A percentile compares a stretch with the other conserved stretches of the same genome.
phyloP scores from a whole-genome alignment of 441 rosid genomes.

The Omphalea diandra region DNA sequence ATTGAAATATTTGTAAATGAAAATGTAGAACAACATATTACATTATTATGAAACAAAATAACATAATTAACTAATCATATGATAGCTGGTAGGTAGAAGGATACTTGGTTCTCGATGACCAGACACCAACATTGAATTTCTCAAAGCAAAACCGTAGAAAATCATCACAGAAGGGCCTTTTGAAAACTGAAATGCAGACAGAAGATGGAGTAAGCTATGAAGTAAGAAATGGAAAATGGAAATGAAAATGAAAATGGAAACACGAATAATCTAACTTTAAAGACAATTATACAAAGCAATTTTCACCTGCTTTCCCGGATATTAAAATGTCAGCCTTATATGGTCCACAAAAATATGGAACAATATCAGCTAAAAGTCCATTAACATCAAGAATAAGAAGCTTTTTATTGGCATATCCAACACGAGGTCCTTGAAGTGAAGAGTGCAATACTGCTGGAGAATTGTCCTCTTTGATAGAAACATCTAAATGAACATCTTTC shows the following conservation, averaged over 20 bases:
- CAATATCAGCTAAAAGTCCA: slow-evolving; percentile 80
- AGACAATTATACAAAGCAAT: slow-evolving; percentile 5
- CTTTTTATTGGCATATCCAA: slow-evolving; percentile 34
- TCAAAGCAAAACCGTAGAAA: slow-evolving; percentile 78
- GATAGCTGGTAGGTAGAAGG: slow-evolving; percentile 14
- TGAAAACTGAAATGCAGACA: slow-evolving; percentile 52
- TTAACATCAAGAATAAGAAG: slow-evolving; percentile 86
- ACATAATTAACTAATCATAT: no score
- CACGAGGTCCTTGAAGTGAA: slow-evolving; percentile 16
- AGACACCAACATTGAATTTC: slow-evolving; percentile 80
- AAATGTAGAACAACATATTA: no score
- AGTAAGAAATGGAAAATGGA: not conserved
- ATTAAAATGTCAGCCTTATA: slow-evolving; percentile 46
- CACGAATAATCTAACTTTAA: not conserved
- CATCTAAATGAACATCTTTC: slow-evolving; percentile 14
- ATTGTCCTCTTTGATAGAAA: slow-evolving; percentile 19
- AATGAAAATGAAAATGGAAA: no score
- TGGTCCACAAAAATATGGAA: slow-evolving; percentile 35
- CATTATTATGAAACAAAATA: not conserved
- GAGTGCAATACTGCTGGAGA: slow-evolving; percentile 6
- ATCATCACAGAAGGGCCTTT: slow-evolving; percentile 73
- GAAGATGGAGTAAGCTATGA: slow-evolving; percentile 4
- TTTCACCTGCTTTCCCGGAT: slow-evolving; percentile 55
- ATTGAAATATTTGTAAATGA: not conserved
- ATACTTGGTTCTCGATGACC: slow-evolving; percentile 82